Base-by-base conservation (phyloP, 305 asterid species). In the Galium porrigens region DNA sequence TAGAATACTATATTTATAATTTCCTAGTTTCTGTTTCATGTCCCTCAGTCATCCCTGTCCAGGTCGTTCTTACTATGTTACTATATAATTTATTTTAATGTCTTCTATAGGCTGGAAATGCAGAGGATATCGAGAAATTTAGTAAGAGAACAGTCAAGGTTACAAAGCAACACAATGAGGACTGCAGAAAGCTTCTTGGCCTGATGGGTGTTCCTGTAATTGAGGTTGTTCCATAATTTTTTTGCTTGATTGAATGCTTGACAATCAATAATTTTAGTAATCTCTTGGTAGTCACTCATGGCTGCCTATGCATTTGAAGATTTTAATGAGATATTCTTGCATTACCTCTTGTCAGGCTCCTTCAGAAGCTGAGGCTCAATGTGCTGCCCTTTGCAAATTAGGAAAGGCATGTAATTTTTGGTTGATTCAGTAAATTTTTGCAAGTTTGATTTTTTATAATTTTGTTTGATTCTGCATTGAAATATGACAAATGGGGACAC, bases 141-240 rank as follows among this genome's bases (percentile, higher is more conserved):
- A 92, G 99, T 75, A 92, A 92, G 80, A 77, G 97, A 81, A 89
- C 97, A 14, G 97, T 92, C 42, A 89, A 87, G 96, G 94, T 89
- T 27, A 89, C 95, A 8, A 72, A 70, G 71, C 95, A 92, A 74
- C 99, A 92, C 81, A 89, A 89, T 44, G 97, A 87, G 8, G 99
- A 92, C 74, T 92, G 99, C 88, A 89, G 80, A 72, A 92, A 78
- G 66, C 99, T 92, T 79, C 95, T 92, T 59, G 76, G 83, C 76
- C 94, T 92, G 68, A 89, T 89, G 99, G 99, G 99, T 64, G 97
- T 92, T 59, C 99, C 97, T 20, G 95, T 87, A 62, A 77, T 89
- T 69, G 99, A 92, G 98, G 96, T 91, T 80, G 58, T 25, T 66
- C 14, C 48, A 14, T 12, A 58, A 7, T 22, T 54, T 55, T 42